phyloP scores from a whole-genome alignment of 2,329 filamentous ascomycete genomes.

The Apiospora saccharicola region DNA sequence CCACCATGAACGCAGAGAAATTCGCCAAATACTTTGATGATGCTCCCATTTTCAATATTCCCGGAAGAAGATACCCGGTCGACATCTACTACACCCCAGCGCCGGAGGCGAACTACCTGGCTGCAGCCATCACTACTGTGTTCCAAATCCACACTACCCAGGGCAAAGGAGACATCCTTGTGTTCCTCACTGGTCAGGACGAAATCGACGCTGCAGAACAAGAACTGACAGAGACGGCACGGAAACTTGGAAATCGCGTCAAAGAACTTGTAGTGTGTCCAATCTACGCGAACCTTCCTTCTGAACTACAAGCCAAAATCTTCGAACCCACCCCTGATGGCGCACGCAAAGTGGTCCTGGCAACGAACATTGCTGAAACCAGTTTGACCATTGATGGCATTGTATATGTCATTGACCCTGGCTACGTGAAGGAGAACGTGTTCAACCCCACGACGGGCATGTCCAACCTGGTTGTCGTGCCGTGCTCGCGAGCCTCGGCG shows the following conservation, averaged over 20 bases:
- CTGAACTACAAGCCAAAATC: constrained; percentile 89
- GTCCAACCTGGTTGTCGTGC: constrained; percentile 89
- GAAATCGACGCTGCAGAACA: constrained; percentile 91
- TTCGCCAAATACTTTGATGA: constrained; percentile 93
- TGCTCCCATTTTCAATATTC: constrained; percentile 93
- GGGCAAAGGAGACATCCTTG: constrained; percentile 85
- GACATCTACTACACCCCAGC: constrained; percentile 90
- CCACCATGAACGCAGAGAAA: constrained; percentile 92
- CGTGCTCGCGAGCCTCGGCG: constrained; percentile 89
- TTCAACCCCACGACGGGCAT: constrained; percentile 93
- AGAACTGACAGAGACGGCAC: constrained; percentile 83
- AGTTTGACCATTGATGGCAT: constrained; percentile 96
- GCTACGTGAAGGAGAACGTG: constrained; percentile 93
- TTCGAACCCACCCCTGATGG: constrained; percentile 91
- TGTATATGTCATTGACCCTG: constrained; percentile 93
- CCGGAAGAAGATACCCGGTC: constrained; percentile 86
- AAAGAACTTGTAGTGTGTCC: constrained; percentile 90
- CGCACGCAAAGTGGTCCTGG: constrained; percentile 88
- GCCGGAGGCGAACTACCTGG: constrained; percentile 93
- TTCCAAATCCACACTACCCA: constrained; percentile 95
- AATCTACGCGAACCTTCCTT: constrained; percentile 92
- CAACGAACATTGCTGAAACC: constrained; percentile 97
- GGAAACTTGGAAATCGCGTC: constrained; percentile 84
- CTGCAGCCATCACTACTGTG: constrained; percentile 88
- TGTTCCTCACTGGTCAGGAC: constrained; percentile 95